A percentile compares a stretch with the other conserved stretches of the same genome.
These are phyloP conservation scores for Cyclocybe aegerita DNA, from an alignment of 768 basidiomycete genomes.

Conservation along the genomic window DNA sequence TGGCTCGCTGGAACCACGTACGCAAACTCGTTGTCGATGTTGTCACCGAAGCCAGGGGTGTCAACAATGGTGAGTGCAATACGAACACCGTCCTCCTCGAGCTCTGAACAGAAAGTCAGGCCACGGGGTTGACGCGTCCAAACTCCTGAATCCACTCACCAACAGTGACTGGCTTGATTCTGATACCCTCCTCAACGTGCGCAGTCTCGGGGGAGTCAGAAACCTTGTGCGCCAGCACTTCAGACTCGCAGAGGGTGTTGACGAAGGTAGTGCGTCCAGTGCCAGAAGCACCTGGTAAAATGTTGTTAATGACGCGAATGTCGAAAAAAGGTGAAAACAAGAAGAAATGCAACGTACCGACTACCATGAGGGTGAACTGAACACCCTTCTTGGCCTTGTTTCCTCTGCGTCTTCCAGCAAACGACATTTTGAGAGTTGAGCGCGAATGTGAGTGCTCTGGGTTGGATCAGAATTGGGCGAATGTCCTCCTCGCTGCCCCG, in stretches of 20 bases:
- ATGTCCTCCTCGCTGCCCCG: slow-evolving; percentile 31
- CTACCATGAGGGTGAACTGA: slow-evolving; percentile 97
- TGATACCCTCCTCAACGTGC: slow-evolving; percentile 91
- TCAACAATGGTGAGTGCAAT: slow-evolving; percentile 98
- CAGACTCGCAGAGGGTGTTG: slow-evolving; percentile 97
- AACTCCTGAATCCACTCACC: slow-evolving; percentile 49
- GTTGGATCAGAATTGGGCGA: slow-evolving; percentile 20
- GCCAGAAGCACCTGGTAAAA: slow-evolving; percentile 83
- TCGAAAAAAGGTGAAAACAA: slow-evolving; percentile 7
- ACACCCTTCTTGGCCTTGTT: slow-evolving; percentile 99
- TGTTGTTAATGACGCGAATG: slow-evolving; percentile 19
- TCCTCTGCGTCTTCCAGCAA: slow-evolving; percentile 81
- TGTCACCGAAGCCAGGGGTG: slow-evolving; percentile 98
- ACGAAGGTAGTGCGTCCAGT: slow-evolving; percentile 98
- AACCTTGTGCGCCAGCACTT: slow-evolving; percentile 86
- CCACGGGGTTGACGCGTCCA: slow-evolving; percentile 1
- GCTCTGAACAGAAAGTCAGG: slow-evolving; percentile 50
- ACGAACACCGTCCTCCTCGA: slow-evolving; percentile 97
- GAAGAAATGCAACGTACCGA: slow-evolving; percentile 61
- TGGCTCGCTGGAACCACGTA: slow-evolving; percentile 37
- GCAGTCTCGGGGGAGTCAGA: slow-evolving; percentile 84
- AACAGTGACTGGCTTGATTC: slow-evolving; percentile 92
- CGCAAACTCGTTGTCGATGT: slow-evolving; percentile 99
- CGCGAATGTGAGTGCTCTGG: slow-evolving; percentile 16
- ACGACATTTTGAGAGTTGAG: slow-evolving; percentile 58